A percentile compares a stretch with the other conserved stretches of the same genome.
Conservation (phyloP, 495 filamentous ascomycete genomes). For the Trichoderma gamsii region DNA sequence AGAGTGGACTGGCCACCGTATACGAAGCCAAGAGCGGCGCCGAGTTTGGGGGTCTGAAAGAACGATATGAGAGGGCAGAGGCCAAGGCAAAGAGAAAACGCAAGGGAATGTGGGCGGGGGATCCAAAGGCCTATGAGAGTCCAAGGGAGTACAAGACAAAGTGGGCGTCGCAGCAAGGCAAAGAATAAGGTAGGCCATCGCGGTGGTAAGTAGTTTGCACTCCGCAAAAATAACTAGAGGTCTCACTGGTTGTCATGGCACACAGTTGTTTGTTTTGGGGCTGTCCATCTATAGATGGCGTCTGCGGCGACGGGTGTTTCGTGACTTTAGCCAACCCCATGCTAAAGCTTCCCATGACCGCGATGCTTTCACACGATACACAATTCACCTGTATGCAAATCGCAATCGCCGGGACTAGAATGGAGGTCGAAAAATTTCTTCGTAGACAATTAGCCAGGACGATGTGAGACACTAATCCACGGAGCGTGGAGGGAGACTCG, state of each 20-base stretch:
- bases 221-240: not conserved
- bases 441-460: too few relatives aligned
- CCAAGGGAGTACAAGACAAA: constrained; percentile 73
- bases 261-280: not conserved
- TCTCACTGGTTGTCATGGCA: not conserved
- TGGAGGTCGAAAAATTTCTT: too few relatives aligned
- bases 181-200: not conserved
- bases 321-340: not conserved
- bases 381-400: too few relatives aligned
- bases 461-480: too few relatives aligned
- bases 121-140: constrained; percentile 59
- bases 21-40: constrained; percentile 86
- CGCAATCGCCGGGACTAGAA: too few relatives aligned
- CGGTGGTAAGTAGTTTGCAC: not conserved
- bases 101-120: constrained; percentile 69
- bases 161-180: constrained; percentile 9
- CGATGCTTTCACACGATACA: too few relatives aligned
- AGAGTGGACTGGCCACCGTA: constrained; percentile 72
- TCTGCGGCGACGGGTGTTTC: constrained; percentile 1
- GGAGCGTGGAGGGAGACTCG: not conserved
- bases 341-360: not conserved
- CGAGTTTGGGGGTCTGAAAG: constrained; percentile 72
- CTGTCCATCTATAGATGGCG: not conserved
- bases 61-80: constrained; percentile 66
- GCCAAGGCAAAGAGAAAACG: constrained; percentile 58